These are phyloP conservation scores for Omphalotus guepiniiformis DNA, from an alignment of 768 basidiomycete genomes.

Conservation along the genomic window DNA sequence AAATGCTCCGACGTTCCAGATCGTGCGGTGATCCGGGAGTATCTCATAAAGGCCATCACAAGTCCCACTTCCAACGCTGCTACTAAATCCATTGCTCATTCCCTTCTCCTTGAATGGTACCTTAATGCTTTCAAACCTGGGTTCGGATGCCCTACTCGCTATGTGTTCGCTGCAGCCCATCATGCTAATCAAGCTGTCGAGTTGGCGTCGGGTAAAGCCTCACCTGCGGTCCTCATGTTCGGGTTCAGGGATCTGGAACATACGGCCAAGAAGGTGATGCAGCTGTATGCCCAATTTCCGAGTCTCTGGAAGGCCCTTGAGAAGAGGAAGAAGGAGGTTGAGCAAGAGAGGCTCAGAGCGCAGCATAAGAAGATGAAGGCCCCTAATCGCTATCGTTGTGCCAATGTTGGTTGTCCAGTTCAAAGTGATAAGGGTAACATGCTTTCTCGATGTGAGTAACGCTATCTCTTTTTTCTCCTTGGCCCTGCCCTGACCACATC, in stretches of 20 bases:
- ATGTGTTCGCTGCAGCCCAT: constrained; percentile 10
- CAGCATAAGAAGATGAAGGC: constrained; percentile 21
- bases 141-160: not conserved
- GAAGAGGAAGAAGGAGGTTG: constrained; percentile 15
- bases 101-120: constrained; percentile 12
- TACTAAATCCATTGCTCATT: constrained; percentile 9
- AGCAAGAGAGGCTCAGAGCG: constrained; percentile 15
- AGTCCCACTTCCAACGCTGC: not conserved
- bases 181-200: constrained; percentile 17
- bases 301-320: constrained; percentile 18
- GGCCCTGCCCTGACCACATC: not conserved
- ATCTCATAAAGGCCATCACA: constrained; percentile 10
- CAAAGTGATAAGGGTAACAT: constrained; percentile 23
- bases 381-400: constrained; percentile 25
- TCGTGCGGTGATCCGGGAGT: constrained; percentile 4
- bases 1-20: constrained; percentile 11
- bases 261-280: constrained; percentile 5
- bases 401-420: constrained; percentile 22
- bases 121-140: not conserved
- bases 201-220: constrained; percentile 7
- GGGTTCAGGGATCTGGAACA: constrained; percentile 14
- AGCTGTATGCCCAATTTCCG: constrained; percentile 18
- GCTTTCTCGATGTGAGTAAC: constrained; percentile 20
- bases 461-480: not conserved
- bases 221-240: constrained; percentile 20